phyloP scores from a whole-genome alignment of 495 filamentous ascomycete genomes.

The Filosporella fistucella region DNA sequence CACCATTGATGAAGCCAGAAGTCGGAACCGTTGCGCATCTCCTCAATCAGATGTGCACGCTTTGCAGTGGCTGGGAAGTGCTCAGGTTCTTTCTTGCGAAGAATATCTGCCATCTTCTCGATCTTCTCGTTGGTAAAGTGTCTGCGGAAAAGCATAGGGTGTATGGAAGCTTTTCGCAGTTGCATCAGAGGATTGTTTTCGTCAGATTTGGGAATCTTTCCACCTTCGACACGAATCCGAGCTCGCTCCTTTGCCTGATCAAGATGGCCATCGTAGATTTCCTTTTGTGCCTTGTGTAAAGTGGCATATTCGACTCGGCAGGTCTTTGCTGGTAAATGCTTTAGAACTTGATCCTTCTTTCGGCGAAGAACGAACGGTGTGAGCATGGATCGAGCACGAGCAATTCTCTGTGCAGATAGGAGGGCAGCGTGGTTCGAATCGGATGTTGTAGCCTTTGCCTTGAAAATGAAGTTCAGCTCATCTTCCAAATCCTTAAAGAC shows the following conservation, averaged over 20 bases:
- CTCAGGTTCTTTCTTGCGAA: constrained; percentile 62
- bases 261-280: constrained; percentile 63
- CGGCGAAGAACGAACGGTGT: constrained; percentile 90
- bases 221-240: constrained; percentile 27
- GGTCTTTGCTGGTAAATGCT: constrained; percentile 79
- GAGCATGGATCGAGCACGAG: constrained; percentile 83
- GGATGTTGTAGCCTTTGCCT: constrained; percentile 79
- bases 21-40: constrained; percentile 71
- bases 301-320: constrained; percentile 73
- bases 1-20: constrained; percentile 83
- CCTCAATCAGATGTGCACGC: constrained; percentile 58
- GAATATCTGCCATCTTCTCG: constrained; percentile 69
- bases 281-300: constrained; percentile 62
- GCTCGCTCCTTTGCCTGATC: constrained; percentile 28
- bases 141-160: constrained; percentile 80
- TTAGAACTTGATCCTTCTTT: constrained; percentile 92
- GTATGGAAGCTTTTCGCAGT: constrained; percentile 87
- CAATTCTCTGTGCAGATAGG: constrained; percentile 78
- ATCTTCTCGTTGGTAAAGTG: constrained; percentile 71
- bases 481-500: constrained; percentile 72
- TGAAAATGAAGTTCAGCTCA: constrained; percentile 77
- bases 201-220: constrained; percentile 31
- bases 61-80: constrained; percentile 35
- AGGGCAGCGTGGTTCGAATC: constrained; percentile 70
- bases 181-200: constrained; percentile 80